These are phyloP conservation scores for Rhizopus sp. DNA, from an alignment of 371 early-diverging fungal species.

Conservation along the genomic window DNA sequence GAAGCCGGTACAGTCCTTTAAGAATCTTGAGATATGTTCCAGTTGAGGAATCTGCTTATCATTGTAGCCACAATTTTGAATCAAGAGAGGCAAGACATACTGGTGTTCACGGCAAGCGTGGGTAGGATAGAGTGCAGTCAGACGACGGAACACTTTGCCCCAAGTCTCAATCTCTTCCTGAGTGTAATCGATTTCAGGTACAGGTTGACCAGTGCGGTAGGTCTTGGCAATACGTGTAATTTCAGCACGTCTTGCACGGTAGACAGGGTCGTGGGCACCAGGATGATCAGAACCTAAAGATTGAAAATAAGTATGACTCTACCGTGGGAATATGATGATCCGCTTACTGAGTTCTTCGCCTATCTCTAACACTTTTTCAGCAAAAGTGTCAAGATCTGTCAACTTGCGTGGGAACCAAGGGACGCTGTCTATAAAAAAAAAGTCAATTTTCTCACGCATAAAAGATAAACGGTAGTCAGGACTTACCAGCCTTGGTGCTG, in stretches of 20 bases:
- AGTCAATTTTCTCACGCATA: constrained; percentile 7
- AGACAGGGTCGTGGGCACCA: constrained; percentile 87
- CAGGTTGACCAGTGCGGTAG: constrained; percentile 79
- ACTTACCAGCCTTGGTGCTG: constrained; percentile 23
- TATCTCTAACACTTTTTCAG: constrained; percentile 90
- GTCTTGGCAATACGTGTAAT: constrained; percentile 88
- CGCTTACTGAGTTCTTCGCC: constrained; percentile 79
- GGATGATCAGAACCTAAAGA: constrained; percentile 86
- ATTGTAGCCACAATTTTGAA: constrained; percentile 91
- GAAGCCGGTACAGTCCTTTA: constrained; percentile 96
- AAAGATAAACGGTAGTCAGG: neutral
- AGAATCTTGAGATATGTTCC: constrained; percentile 87
- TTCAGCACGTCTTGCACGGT: constrained; percentile 84
- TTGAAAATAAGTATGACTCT: neutral
- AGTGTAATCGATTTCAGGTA: constrained; percentile 90
- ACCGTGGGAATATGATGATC: constrained; percentile 2
- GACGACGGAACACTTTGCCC: constrained; percentile 78
- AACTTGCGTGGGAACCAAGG: constrained; percentile 97
- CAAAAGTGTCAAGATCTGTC: constrained; percentile 91
- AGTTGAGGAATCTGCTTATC: constrained; percentile 90
- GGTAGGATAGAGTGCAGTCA: constrained; percentile 77
- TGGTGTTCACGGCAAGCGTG: constrained; percentile 94
- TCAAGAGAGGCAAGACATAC: constrained; percentile 88
- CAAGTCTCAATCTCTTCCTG: constrained; percentile 83
- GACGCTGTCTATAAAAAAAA: constrained; percentile 36